Evolutionary conservation across 768 basidiomycete species (phyloP), one percentile per base, ranked within the genome.

Genomic region (Lanmaoa rubissima): DNA sequence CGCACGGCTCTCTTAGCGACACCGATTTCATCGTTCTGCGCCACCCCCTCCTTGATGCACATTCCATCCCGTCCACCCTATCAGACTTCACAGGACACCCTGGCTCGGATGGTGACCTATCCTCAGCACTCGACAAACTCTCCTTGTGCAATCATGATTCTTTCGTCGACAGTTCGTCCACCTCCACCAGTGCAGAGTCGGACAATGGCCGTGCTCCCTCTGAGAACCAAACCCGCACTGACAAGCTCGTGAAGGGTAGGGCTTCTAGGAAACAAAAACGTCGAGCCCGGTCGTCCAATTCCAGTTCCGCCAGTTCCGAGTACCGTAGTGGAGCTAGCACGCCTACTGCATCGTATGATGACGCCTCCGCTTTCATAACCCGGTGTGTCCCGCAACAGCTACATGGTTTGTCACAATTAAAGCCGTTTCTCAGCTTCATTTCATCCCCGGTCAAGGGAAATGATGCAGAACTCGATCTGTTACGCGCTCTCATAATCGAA

Each of bases 401-500:
- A 8, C 14, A 14, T 40, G 43, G 34, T 32, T 17, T 13, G 16
- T 39, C 35, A 10, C 43, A 26, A 53, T 49, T 49, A 26, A 42
- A 14, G 3, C 13, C 28, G n/a, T 39, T 48, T 48, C 44, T 51
- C 34, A 70, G 70, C 39, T 61, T 64, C 39, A 57, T 73, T 45
- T 60, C 63, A n/a, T 51, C 53, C 26, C 66, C 68, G 19, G 47
- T 49, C 24, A 53, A 57, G 34, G 58, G 55, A 28, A 53, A 51
- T 0, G 57, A 46, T 19, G 19, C 54, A 26, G 76, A 82, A 39
- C 80, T 92, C 36, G 76, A 79, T 7, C 75, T 92, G 39, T 76
- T 91, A 7, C 90, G 90, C 55, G 84, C 88, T 0, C 79, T 92
- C 56, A 84, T 90, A 61, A 76, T 91, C 58, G 90, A 92, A 72